Conservation (phyloP, 148 eudicot species). For the Rhododendron williamsianum region DNA sequence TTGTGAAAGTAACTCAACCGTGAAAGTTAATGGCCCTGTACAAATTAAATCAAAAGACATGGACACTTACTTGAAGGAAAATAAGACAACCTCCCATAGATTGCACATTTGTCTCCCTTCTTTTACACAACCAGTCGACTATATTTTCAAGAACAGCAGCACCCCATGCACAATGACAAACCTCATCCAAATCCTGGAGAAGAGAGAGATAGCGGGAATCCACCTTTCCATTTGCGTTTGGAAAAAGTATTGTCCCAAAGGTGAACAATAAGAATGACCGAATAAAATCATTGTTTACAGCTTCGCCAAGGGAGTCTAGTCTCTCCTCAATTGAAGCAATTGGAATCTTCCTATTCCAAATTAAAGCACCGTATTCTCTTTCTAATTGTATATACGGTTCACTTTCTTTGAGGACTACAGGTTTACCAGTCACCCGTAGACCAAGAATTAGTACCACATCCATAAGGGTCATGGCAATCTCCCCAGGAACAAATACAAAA, state of each 20-base stretch:
- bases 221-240: constrained; percentile 43
- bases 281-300: constrained; percentile 41
- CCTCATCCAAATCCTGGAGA: constrained; percentile 35
- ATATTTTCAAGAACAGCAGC: constrained; percentile 52
- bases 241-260: constrained; percentile 56
- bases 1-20: neutral
- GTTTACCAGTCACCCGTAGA: constrained; percentile 38
- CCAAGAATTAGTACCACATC: constrained; percentile 66
- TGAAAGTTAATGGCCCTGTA: neutral
- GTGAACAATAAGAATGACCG: constrained; percentile 44
- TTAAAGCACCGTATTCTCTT: constrained; percentile 47
- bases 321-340: constrained; percentile 37
- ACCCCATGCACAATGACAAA: constrained; percentile 55
- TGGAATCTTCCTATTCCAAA: constrained; percentile 30
- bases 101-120: constrained; percentile 37
- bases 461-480: constrained; percentile 33
- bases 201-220: constrained; percentile 56
- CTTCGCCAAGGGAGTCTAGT: constrained; percentile 42
- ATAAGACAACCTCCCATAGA: constrained; percentile 61
- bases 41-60: neutral
- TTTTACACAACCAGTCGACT: constrained; percentile 28
- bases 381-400: constrained; percentile 41
- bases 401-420: constrained; percentile 27
- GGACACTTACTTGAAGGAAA: constrained; percentile 61
- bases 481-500: constrained; percentile 44